These are phyloP conservation scores for Chlamydomonas schloesseri DNA, from an alignment of 139 green algal species.

Conservation along the genomic window DNA sequence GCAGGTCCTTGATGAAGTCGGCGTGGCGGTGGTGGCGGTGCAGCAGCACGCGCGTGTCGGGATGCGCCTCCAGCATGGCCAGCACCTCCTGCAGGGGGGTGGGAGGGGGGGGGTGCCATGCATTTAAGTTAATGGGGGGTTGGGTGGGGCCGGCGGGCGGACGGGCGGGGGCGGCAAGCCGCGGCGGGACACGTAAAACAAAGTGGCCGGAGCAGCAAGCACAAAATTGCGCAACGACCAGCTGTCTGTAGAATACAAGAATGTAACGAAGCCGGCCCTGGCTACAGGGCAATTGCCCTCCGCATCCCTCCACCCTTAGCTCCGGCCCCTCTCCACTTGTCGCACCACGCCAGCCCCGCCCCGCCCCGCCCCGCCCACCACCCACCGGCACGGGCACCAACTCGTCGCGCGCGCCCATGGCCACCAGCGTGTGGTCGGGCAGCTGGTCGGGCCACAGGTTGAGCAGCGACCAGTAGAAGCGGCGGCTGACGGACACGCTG, in stretches of 20 bases:
- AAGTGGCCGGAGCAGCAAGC: neutral
- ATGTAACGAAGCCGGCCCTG: too few species aligned
- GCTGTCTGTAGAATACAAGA: too few species aligned
- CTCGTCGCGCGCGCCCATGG: slow-evolving; percentile 57
- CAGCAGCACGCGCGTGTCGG: slow-evolving; percentile 37
- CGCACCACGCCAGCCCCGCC: neutral
- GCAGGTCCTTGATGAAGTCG: slow-evolving; percentile 56
- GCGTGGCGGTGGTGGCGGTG: slow-evolving; percentile 51
- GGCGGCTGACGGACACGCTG: slow-evolving; percentile 51
- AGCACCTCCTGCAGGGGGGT: slow-evolving; percentile 25
- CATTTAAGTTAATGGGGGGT: too few species aligned
- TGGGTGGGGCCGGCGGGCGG: too few species aligned
- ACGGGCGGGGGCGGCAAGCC: neutral
- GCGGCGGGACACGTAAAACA: neutral
- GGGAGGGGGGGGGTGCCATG: too few species aligned
- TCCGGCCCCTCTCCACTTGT: neutral
- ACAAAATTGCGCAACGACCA: neutral
- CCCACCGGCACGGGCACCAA: slow-evolving; percentile 53
- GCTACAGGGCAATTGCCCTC: too few species aligned
- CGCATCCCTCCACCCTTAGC: too few species aligned
- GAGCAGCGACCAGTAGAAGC: slow-evolving; percentile 65
- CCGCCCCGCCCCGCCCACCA: neutral
- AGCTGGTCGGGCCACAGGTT: slow-evolving; percentile 71
- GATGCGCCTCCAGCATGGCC: slow-evolving; percentile 42
- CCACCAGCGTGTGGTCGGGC: slow-evolving; percentile 58